Conservation (phyloP, 257 asterid species). For the Lithospermum erythrorhizon region DNA sequence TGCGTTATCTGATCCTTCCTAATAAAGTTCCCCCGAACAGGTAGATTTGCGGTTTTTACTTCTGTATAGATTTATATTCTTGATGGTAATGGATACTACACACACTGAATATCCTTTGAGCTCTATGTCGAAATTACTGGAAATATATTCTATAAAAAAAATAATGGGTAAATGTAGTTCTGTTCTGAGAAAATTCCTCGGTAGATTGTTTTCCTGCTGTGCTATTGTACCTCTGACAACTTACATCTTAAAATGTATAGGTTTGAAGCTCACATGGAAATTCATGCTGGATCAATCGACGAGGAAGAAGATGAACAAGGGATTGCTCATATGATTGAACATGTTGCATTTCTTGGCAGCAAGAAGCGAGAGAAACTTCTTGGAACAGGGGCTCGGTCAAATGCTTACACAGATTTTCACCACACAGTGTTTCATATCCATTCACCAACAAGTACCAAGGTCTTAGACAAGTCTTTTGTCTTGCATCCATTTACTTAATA, state of each 20-base stretch:
- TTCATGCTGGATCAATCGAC: constrained; percentile 94
- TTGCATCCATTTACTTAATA: not conserved
- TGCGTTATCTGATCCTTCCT: constrained; percentile 86
- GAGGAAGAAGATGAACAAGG: constrained; percentile 99
- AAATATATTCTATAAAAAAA: no score
- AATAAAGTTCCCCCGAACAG: constrained; percentile 97
- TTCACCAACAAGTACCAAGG: constrained; percentile 91
- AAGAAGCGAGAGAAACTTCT: constrained; percentile 98
- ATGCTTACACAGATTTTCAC: constrained; percentile 98
- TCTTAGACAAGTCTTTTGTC: constrained; percentile 17
- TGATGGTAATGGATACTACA: not conserved
- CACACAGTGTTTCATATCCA: constrained; percentile 98
- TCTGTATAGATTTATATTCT: not conserved
- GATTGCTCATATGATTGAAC: constrained; percentile 99
- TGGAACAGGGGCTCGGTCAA: constrained; percentile 98
- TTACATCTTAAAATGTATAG: constrained; percentile 27
- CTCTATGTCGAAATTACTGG: not conserved
- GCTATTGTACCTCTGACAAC: constrained; percentile 5
- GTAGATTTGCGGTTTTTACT: constrained; percentile 8
- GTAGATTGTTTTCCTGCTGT: no score
- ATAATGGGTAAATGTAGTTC: no score
- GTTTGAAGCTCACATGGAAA: constrained; percentile 99
- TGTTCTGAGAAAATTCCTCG: no score
- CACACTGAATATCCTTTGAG: not conserved
- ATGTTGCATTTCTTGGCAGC: constrained; percentile 99